These are phyloP conservation scores for Pseudoturritis turrita DNA, from an alignment of 345 rosid species.

Conservation along the genomic window DNA sequence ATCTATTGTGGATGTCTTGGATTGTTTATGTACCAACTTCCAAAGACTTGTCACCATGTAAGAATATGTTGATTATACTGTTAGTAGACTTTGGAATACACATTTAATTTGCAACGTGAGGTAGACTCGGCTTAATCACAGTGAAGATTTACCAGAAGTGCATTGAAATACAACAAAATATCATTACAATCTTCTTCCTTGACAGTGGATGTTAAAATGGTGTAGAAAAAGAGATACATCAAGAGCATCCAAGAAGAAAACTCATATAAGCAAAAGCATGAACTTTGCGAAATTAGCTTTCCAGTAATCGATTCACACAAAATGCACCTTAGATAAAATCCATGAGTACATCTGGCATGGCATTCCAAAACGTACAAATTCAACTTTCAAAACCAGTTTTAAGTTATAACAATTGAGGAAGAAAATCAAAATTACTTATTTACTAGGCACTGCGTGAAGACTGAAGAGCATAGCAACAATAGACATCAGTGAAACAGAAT, in stretches of 20 bases:
- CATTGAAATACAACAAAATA: not conserved
- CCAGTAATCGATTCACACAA: not conserved
- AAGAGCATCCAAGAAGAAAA: not conserved
- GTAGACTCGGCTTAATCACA: not conserved
- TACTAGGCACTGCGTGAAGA: not conserved
- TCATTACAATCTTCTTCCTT: not conserved
- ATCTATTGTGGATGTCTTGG: not conserved
- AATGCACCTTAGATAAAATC: not conserved
- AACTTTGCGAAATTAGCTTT: too few species aligned
- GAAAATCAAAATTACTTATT: not conserved
- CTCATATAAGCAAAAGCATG: not conserved
- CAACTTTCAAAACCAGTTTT: not conserved
- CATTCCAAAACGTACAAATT: not conserved
- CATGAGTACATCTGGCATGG: not conserved
- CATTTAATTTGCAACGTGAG: slow-evolving; percentile 5
- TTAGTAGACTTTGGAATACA: not conserved
- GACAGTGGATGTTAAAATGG: not conserved
- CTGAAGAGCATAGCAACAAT: not conserved
- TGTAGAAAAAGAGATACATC: not conserved
- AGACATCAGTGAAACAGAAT: not conserved
- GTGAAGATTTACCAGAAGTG: not conserved
- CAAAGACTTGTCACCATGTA: not conserved
- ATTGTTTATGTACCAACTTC: not conserved
- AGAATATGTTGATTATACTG: not conserved
- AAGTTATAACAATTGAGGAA: not conserved